Percentiles rank a stretch among this genome's conserved stretches.
Evolutionary conservation across 1,284 basidiomycete genomes (phyloP).

Genomic region (Hypsizygus ulmarius): DNA sequence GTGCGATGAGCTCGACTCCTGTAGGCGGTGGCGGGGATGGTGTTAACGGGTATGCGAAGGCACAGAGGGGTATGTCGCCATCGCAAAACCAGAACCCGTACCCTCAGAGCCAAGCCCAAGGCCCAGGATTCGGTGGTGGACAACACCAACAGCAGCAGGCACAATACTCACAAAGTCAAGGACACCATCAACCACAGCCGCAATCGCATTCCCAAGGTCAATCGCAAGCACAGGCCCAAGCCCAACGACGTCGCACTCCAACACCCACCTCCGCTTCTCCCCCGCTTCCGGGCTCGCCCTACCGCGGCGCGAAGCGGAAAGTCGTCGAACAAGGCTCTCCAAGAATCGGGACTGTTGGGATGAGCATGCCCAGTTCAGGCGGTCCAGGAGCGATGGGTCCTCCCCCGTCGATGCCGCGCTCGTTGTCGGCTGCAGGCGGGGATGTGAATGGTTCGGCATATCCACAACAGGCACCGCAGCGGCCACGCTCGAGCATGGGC

Average conservation of each 20-base stretch:
- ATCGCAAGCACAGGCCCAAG: not conserved
- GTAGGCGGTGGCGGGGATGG: not conserved
- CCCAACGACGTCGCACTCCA: not conserved
- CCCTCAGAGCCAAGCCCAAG: slow-evolving; percentile 1
- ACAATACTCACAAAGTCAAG: slow-evolving; percentile 13
- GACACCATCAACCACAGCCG: slow-evolving; percentile 16
- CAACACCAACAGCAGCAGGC: slow-evolving; percentile 10
- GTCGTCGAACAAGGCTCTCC: slow-evolving; percentile 21
- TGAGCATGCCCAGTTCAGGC: slow-evolving; percentile 6
- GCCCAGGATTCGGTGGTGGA: not conserved
- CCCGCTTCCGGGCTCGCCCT: slow-evolving; percentile 26
- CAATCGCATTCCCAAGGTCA: not conserved
- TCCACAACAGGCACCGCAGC: not conserved
- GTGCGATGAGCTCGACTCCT: slow-evolving; percentile 12
- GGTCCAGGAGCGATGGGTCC: slow-evolving; percentile 20
- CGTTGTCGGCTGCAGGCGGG: slow-evolving; percentile 1
- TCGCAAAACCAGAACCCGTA: slow-evolving; percentile 2
- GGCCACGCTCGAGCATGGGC: slow-evolving; percentile 11
- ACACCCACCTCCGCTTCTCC: slow-evolving; percentile 12
- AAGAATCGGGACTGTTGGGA: slow-evolving; percentile 16
- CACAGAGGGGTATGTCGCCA: slow-evolving; percentile 10
- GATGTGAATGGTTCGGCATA: slow-evolving; percentile 1
- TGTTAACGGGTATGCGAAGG: not conserved
- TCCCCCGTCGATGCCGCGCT: slow-evolving; percentile 8
- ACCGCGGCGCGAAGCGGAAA: slow-evolving; percentile 28